phyloP scores from a whole-genome alignment of 345 rosid species.

The Populus simonii region DNA sequence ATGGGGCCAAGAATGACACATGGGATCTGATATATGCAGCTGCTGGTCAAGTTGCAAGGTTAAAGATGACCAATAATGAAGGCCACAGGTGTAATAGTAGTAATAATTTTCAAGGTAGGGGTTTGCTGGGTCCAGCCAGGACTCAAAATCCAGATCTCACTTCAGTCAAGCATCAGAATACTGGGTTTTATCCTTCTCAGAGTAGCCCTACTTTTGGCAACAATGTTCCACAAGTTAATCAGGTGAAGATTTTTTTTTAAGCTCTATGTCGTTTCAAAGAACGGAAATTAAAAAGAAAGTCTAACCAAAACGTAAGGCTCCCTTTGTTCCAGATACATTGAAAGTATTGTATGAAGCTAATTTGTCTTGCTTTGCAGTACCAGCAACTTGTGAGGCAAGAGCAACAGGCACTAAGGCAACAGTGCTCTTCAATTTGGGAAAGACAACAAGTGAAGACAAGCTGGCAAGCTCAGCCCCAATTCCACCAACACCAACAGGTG shows the following conservation, averaged over 20 bases:
- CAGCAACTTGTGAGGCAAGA: slow-evolving; percentile 16
- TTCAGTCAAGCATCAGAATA: slow-evolving; percentile 9
- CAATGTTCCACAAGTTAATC: slow-evolving; percentile 6
- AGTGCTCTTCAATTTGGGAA: slow-evolving; percentile 19
- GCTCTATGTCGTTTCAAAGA: background rate
- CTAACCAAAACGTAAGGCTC: background rate
- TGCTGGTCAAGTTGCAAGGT: slow-evolving; percentile 23
- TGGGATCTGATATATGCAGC: slow-evolving; percentile 28
- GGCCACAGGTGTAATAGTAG: background rate
- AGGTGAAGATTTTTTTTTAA: slow-evolving; percentile 12
- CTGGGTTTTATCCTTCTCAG: slow-evolving; percentile 21
- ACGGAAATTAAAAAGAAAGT: background rate
- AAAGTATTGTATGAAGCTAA: background rate
- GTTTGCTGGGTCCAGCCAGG: background rate
- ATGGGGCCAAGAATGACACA: slow-evolving; percentile 8
- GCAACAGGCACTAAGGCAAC: slow-evolving; percentile 19
- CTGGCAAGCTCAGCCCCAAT: background rate
- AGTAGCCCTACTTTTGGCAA: background rate
- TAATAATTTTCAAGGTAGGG: background rate
- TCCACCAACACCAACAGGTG: slow-evolving; percentile 28
- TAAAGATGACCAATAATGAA: slow-evolving; percentile 18
- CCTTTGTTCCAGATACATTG: background rate
- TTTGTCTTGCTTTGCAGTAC: background rate
- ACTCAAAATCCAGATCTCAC: slow-evolving; percentile 11
- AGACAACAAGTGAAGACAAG: slow-evolving; percentile 2